phyloP scores from a whole-genome alignment of 192 early-diverging fungal genomes.

The Coemansia sp. region DNA sequence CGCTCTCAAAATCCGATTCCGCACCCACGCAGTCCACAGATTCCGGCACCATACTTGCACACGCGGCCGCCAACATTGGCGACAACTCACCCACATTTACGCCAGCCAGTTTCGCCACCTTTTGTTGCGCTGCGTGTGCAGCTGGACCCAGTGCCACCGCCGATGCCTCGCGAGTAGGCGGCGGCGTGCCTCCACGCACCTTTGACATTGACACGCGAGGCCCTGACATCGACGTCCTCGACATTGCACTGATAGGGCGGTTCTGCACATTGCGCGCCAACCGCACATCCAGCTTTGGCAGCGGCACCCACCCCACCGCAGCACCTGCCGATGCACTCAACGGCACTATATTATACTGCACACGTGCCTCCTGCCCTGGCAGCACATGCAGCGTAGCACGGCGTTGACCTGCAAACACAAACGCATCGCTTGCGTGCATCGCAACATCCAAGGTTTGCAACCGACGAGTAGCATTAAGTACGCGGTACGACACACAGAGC shows the following conservation, averaged over 20 bases:
- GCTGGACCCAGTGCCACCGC: conserved; percentile 1
- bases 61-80: conserved; percentile 14
- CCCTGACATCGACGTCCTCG: not conserved
- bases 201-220: not conserved
- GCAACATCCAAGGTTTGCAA: conserved; percentile 21
- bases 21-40: not conserved
- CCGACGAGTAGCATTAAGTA: conserved; percentile 29
- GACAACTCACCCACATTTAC: conserved; percentile 8
- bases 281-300: conserved; percentile 41
- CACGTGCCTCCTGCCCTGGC: conserved; percentile 19
- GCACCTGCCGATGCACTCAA: not conserved
- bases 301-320: conserved; percentile 28
- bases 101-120: not conserved
- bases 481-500: conserved; percentile 21
- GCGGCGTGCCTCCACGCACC: conserved; percentile 7
- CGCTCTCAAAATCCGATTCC: conserved; percentile 37
- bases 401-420: conserved; percentile 47
- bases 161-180: conserved; percentile 32
- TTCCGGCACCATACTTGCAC: conserved; percentile 16
- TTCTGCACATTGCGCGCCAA: conserved; percentile 6
- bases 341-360: conserved; percentile 35
- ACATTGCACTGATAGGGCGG: not conserved
- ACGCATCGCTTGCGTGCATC: conserved; percentile 40
- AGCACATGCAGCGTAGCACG: conserved; percentile 19
- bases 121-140: not conserved